These are phyloP conservation scores for Elongisporangium senticosum DNA, from an alignment of 352 stramenopile species.

Conservation along the genomic window DNA sequence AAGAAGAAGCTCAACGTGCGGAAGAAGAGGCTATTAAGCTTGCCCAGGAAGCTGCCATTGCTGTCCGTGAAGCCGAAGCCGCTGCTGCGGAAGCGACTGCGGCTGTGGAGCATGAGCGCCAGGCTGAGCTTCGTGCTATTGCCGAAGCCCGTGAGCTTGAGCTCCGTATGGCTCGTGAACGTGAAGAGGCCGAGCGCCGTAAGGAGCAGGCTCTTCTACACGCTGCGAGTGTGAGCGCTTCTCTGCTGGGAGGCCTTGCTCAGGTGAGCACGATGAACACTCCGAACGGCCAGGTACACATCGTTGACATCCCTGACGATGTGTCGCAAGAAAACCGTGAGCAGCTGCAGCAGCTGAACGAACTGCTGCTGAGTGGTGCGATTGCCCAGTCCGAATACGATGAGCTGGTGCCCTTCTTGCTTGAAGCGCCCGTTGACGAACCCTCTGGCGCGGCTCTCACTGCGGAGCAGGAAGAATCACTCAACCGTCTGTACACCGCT, in stretches of 20 bases:
- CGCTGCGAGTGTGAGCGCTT: conserved; percentile 76
- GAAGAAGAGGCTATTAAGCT: conserved; percentile 57
- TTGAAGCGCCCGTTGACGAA: conserved; percentile 61
- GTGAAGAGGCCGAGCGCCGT: conserved; percentile 46
- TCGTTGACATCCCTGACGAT: conserved; percentile 80
- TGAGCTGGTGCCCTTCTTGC: conserved; percentile 81
- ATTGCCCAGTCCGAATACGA: conserved; percentile 85
- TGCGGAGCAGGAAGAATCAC: conserved; percentile 76
- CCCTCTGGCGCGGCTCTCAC: conserved; percentile 59
- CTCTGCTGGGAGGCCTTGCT: conserved; percentile 64
- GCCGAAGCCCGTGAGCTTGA: conserved; percentile 65
- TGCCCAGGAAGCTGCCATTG: conserved; percentile 44
- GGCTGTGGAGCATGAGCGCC: conserved; percentile 74
- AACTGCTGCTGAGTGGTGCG: conserved; percentile 72
- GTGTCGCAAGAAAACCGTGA: conserved; percentile 83
- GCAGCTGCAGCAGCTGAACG: conserved; percentile 82
- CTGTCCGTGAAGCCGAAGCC: conserved; percentile 53
- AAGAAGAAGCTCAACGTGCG: conserved; percentile 61
- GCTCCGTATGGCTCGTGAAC: conserved; percentile 45
- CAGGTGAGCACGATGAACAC: conserved; percentile 76
- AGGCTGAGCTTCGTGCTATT: conserved; percentile 77
- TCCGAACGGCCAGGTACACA: conserved; percentile 60
- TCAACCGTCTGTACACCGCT: conserved; percentile 70
- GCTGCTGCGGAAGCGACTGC: conserved; percentile 70
- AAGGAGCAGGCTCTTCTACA: conserved; percentile 57